phyloP scores from a whole-genome alignment of 106 monocot genomes.

The Chionographis japonica region DNA sequence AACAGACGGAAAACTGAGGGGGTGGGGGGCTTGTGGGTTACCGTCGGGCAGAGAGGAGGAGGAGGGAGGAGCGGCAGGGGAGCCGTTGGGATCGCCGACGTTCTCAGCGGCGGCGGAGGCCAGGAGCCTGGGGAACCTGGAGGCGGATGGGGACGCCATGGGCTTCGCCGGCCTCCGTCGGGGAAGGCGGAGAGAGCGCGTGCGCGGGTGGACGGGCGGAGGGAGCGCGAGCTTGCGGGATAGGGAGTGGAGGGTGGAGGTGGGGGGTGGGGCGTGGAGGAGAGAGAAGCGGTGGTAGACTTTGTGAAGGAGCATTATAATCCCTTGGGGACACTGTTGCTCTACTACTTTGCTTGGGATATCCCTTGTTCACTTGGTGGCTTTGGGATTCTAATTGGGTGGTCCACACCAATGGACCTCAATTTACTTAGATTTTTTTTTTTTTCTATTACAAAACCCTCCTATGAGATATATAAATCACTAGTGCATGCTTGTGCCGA shows the following conservation, averaged over 20 bases:
- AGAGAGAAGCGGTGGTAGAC: conserved; percentile 32
- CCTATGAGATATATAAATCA: too few relatives aligned
- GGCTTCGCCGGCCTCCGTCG: conserved; percentile 11
- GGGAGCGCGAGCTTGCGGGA: not conserved
- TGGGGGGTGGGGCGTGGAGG: conserved; percentile 8
- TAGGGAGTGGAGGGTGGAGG: too few relatives aligned
- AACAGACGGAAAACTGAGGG: conserved; percentile 24
- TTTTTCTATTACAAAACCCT: too few relatives aligned
- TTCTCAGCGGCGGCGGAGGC: conserved; percentile 24
- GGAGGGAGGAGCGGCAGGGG: conserved; percentile 9
- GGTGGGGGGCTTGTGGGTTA: too few relatives aligned
- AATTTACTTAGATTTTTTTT: too few relatives aligned
- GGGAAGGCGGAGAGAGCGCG: not conserved
- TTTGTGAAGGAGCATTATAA: conserved; percentile 27
- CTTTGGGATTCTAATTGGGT: too few relatives aligned
- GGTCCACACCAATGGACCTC: too few relatives aligned
- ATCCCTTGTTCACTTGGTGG: too few relatives aligned
- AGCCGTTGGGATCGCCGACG: conserved; percentile 18
- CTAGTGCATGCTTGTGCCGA: too few relatives aligned
- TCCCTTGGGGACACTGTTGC: too few relatives aligned
- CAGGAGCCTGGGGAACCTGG: conserved; percentile 21
- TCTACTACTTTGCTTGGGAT: too few relatives aligned
- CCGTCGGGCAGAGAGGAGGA: too few relatives aligned
- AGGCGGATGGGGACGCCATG: conserved; percentile 16
- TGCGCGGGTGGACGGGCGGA: not conserved